These are phyloP conservation scores for Polytrichum commune DNA, from an alignment of 225 moss, liverwort and hornwort species.

Conservation along the genomic window DNA sequence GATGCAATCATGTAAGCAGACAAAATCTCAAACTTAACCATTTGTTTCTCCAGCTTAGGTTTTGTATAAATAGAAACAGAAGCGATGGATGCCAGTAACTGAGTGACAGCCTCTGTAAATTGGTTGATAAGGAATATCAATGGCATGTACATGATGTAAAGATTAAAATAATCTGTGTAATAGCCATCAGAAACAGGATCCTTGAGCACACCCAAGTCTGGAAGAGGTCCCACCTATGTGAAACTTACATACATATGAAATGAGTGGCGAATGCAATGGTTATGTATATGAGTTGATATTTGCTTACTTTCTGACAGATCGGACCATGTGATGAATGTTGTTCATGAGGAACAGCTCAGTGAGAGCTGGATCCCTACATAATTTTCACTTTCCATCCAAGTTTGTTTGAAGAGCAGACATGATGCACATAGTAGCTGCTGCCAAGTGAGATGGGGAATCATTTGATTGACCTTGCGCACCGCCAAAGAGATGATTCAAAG, in stretches of 20 bases:
- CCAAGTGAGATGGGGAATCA: slow-evolving; percentile 48
- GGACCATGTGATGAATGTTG: slow-evolving; percentile 86
- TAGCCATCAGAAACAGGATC: no score
- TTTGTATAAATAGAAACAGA: neutral
- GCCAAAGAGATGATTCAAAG: slow-evolving; percentile 67
- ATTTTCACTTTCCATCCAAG: slow-evolving; percentile 76
- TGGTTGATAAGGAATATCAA: neutral
- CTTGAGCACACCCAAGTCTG: no score
- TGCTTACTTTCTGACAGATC: slow-evolving; percentile 66
- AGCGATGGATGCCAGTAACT: neutral
- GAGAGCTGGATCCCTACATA: slow-evolving; percentile 73
- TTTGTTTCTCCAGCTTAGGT: neutral
- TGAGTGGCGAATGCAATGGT: no score
- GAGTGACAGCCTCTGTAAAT: neutral
- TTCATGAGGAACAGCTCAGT: slow-evolving; percentile 86
- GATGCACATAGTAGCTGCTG: slow-evolving; percentile 66
- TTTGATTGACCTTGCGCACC: slow-evolving; percentile 29
- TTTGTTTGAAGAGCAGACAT: slow-evolving; percentile 76
- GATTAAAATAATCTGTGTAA: neutral
- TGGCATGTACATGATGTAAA: neutral
- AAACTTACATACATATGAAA: neutral
- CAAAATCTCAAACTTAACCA: neutral
- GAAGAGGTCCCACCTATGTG: neutral
- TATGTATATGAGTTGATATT: neutral
- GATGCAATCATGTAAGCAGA: neutral